Conservation (phyloP, 306 rosid species). For the Dalbergia cultrata region DNA sequence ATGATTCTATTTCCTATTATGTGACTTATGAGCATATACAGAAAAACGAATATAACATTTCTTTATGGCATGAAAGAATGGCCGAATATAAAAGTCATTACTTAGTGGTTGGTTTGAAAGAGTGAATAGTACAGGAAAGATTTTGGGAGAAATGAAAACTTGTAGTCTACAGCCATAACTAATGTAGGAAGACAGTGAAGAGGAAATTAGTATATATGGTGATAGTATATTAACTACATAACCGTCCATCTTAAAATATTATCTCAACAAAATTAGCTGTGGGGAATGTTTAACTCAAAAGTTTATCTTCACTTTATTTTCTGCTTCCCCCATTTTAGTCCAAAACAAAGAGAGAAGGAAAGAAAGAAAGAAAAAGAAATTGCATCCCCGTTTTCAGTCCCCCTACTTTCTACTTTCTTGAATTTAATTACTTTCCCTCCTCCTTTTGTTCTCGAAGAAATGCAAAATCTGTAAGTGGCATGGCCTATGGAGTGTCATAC, state of each 20-base stretch:
- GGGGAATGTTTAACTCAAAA: too few species aligned
- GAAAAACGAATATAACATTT: too few species aligned
- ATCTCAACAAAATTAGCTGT: too few species aligned
- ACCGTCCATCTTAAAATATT: too few species aligned
- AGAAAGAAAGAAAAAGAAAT: neutral
- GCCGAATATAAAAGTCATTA: too few species aligned
- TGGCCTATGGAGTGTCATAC: neutral
- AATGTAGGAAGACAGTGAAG: neutral
- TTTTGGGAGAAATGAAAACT: neutral
- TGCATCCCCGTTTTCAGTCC: neutral
- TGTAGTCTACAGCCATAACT: neutral
- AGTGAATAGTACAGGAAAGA: neutral
- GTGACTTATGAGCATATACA: neutral
- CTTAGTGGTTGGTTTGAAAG: too few species aligned
- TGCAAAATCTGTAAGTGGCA: neutral
- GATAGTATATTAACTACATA: too few species aligned
- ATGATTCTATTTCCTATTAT: constrained; percentile 1
- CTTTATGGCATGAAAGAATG: too few species aligned
- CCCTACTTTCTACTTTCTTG: neutral
- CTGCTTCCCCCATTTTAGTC: too few species aligned
- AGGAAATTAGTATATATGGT: neutral
- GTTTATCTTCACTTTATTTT: too few species aligned
- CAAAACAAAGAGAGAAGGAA: too few species aligned
- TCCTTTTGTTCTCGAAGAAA: neutral
- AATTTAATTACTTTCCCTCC: neutral